phyloP scores from a whole-genome alignment of 257 asterid species.

The Capsicum pubescens region DNA sequence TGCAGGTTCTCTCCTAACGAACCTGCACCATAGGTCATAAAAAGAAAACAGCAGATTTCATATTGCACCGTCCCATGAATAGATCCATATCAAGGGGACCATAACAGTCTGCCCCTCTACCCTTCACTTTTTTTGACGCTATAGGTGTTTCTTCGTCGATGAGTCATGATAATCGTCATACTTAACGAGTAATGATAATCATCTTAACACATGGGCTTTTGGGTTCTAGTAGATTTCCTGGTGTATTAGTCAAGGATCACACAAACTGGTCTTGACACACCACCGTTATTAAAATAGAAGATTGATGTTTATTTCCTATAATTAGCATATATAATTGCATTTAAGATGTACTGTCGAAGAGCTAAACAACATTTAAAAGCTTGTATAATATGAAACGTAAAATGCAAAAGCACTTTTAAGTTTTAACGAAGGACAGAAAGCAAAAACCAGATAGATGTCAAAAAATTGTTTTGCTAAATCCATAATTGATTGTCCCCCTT shows the following conservation, averaged over 20 bases:
- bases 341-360: neutral
- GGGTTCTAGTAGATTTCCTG: conserved; percentile 16
- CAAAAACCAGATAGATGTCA: neutral
- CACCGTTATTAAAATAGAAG: neutral
- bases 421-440: neutral
- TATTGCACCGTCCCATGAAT: too few species aligned
- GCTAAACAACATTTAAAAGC: neutral
- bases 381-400: neutral
- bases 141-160: neutral
- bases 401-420: neutral
- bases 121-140: neutral
- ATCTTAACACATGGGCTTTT: neutral
- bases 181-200: neutral
- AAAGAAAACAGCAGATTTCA: too few species aligned
- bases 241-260: conserved; percentile 12
- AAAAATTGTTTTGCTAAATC: neutral
- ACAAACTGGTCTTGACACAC: neutral
- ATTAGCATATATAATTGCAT: neutral
- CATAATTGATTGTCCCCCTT: neutral
- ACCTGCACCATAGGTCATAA: too few species aligned
- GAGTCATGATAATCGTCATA: neutral
- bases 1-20: too few species aligned
- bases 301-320: neutral
- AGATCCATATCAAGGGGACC: too few species aligned
- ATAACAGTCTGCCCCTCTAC: neutral